These are phyloP conservation scores for Ajuga reptans DNA, from an alignment of 305 asterid genomes.

Conservation along the genomic window DNA sequence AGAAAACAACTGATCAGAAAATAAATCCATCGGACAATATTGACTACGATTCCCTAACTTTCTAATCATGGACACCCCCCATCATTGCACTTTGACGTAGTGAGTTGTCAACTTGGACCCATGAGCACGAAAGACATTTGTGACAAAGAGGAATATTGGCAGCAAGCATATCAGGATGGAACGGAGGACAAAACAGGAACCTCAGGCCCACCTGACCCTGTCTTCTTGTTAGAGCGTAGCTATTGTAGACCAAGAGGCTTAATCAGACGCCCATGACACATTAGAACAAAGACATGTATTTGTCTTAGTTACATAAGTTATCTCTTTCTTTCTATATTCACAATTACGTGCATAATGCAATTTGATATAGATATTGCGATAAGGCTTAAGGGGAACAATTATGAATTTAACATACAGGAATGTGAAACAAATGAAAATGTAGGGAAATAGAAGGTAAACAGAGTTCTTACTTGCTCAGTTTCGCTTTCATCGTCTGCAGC, in stretches of 20 bases:
- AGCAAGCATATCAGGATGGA: not conserved
- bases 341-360: not conserved
- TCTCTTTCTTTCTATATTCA: not conserved
- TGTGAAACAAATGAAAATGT: slow-evolving; percentile 13
- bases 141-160: not conserved
- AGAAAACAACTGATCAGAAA: not conserved
- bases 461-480: slow-evolving; percentile 82
- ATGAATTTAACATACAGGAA: slow-evolving; percentile 11
- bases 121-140: not conserved
- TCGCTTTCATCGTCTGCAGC: slow-evolving; percentile 92
- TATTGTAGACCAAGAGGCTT: not conserved
- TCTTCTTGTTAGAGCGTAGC: slow-evolving; percentile 2
- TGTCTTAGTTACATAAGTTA: not conserved
- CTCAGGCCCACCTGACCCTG: not conserved
- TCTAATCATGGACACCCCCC: not conserved
- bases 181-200: not conserved
- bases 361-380: not conserved
- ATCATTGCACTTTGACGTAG: not conserved
- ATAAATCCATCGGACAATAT: not conserved
- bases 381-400: not conserved
- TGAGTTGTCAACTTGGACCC: not conserved
- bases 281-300: slow-evolving; percentile 2
- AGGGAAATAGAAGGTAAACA: slow-evolving; percentile 18
- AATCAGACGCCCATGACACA: slow-evolving; percentile 1
- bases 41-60: not conserved